phyloP scores from a whole-genome alignment of 441 rosid genomes.

The Syzygium syzygioides region DNA sequence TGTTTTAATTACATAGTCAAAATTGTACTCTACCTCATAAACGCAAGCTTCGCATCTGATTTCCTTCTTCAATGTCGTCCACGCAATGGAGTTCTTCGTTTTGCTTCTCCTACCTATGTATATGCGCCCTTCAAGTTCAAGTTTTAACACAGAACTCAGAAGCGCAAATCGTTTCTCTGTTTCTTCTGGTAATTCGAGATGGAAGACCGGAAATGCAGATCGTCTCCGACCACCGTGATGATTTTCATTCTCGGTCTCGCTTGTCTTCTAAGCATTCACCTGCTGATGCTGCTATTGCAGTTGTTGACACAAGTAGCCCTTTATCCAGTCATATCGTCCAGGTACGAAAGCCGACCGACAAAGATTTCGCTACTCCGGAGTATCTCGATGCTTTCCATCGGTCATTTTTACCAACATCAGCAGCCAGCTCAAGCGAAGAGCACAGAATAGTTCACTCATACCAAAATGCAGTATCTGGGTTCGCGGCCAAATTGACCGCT shows the following conservation, averaged over 20 bases:
- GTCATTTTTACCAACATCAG: not conserved
- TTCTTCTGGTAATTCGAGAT: not conserved
- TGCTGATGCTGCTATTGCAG: not conserved
- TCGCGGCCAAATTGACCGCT: not conserved
- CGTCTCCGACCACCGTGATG: not conserved
- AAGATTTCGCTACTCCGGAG: not conserved
- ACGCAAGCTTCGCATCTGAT: not conserved
- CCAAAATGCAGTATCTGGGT: not conserved
- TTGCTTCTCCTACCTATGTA: not conserved
- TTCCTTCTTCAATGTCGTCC: not conserved
- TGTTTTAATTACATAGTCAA: not conserved
- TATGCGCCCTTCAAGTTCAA: not conserved
- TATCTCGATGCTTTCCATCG: not conserved
- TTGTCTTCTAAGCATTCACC: not conserved
- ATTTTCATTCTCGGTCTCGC: not conserved
- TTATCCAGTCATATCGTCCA: not conserved
- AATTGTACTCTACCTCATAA: not conserved
- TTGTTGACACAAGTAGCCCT: not conserved
- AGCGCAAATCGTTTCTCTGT: not conserved
- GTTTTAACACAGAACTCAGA: not conserved
- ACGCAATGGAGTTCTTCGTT: not conserved
- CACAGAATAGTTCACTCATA: not conserved
- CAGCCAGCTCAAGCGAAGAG: not conserved
- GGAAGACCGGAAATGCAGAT: not conserved
- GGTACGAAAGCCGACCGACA: not conserved